Evolutionary conservation across 192 early-diverging fungal genomes (phyloP), one percentile per base, ranked within the genome.

Genomic region (Coemansia erecta): DNA sequence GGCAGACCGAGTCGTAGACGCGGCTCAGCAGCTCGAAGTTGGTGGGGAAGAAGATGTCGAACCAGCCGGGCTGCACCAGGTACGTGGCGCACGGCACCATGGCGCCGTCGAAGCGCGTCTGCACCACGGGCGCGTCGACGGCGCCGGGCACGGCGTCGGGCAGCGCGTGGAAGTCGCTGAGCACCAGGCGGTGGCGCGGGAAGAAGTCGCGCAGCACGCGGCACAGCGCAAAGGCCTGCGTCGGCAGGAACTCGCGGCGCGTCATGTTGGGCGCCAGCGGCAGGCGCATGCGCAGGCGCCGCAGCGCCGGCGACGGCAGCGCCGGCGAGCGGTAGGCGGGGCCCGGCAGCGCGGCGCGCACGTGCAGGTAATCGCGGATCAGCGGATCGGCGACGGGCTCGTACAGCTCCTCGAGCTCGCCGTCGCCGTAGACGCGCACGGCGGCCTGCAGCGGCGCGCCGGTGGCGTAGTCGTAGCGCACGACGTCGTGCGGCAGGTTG

Each of bases 1-100:
- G 78, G 67, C 89, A 88, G 2, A 90, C 80, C 14, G 66, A 55
- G 19, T 82, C 73, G 72, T 98, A 95, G 77, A 98, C 80, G 35
- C 86, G 84, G 60, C 70, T 64, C 67, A 94, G 61, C 14, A 93
- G 72, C 63, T 92, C 92, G 85, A 95, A 99, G 72, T 99, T 89
- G 19, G 95, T 98, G 4, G 97, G 97, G 66, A 98, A 99, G 75
- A 99, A 98, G 47, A 99, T 96, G 66, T 98, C 96, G 79, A 99
- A 99, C 86, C 87, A 97, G 11, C 97, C 97, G 5, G 94, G 97
- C 72, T 94, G 92, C 8, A 99, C 95, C 73, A 99, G 89, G 61
- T 95, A 97, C 0, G 94, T 97, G 24, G 89, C 89, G 61, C 93
- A 95, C 13, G 97, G 89, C 8, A 99, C 89, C 93, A 97, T 99